Base-by-base conservation (phyloP, 1,139 yeast genomes). In the Arxiozyma slooffiae region DNA sequence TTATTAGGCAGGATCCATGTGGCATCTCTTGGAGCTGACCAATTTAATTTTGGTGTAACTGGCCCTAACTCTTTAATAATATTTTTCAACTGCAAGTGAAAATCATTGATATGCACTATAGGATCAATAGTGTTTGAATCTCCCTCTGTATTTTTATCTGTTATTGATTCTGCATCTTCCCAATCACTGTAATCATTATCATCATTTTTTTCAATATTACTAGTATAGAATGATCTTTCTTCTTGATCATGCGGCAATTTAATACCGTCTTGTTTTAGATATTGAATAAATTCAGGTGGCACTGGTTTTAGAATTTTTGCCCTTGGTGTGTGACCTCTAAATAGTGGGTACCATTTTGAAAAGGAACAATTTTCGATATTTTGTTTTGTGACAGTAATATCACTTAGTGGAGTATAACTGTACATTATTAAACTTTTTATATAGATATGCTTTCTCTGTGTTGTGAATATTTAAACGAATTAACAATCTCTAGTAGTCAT, bases 21-120 rank as follows among this genome's bases (percentile, higher is more conserved):
- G 7, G 97, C 88, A 67, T 92, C 99, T 60, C 82, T 84, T 1
- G 99, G 98, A 1, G 96, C 85, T 0, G 97, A 87, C 98, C 98
- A 92, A 70, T 92, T 92, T 57, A 92, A 72, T 62, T 92, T 92
- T 1, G 97, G 97, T 1, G 87, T 75, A 7, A 89, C 89, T 1
- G 80, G 70, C 0, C 85, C 85, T 61, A 71, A 77, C 53, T 70
- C 75, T 34, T 50, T 53, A 38, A 73, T 81, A 30, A 72, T 64
- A 0, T 61, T 54, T 38, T 68, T 68, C 23, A 92, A 73, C 49
- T 72, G 61, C 0, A 69, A 60, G 60, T 89, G 95, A 23, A 89
- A 69, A 1, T 76, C 80, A 8, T 69, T 67, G 60, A 90, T 89
- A 30, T 71, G 69, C 7, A 56, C 64, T 0, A 78, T 69, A 1